phyloP scores from a whole-genome alignment of 1,284 basidiomycete genomes.

The Peniophora sp. region DNA sequence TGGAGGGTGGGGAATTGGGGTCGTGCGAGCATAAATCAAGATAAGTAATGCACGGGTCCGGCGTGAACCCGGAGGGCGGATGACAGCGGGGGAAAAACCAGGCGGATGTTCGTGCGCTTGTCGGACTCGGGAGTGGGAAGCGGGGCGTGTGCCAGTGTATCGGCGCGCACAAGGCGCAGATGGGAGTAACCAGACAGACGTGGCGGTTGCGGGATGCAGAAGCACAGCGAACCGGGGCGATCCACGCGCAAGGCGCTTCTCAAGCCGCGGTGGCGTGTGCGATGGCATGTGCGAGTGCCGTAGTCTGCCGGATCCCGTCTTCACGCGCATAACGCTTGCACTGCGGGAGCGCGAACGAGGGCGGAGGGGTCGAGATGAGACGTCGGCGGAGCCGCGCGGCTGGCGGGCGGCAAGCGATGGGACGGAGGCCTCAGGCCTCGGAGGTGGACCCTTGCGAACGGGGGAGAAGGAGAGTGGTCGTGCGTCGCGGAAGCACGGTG shows the following conservation, averaged over 20 bases:
- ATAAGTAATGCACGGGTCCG: constrained; percentile 11
- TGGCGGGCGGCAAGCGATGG: constrained; percentile 1
- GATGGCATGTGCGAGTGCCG: constrained; percentile 28
- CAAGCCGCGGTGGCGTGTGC: constrained; percentile 60
- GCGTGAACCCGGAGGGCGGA: constrained; percentile 12
- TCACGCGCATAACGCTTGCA: constrained; percentile 3
- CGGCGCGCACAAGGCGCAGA: constrained; percentile 37
- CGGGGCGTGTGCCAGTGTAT: constrained; percentile 51
- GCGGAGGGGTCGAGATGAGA: constrained; percentile 2
- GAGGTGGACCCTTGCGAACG: constrained; percentile 11
- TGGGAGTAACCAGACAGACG: constrained; percentile 40
- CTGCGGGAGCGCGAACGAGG: background rate
- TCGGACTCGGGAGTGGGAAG: constrained; percentile 12
- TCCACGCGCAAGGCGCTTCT: constrained; percentile 36
- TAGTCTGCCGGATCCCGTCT: constrained; percentile 21
- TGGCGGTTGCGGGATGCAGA: constrained; percentile 33
- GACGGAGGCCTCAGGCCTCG: constrained; percentile 5
- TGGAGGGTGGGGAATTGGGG: constrained; percentile 1
- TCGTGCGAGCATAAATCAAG: constrained; percentile 14
- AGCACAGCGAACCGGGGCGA: constrained; percentile 41
- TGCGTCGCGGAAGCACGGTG: constrained; percentile 22
- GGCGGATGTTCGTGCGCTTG: constrained; percentile 8
- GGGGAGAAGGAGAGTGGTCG: constrained; percentile 8
- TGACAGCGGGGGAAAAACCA: constrained; percentile 3
- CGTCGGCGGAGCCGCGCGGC: constrained; percentile 2